Base-by-base conservation (phyloP, 225 moss, liverwort and hornwort genomes). In the Takakia lepidozioides region DNA sequence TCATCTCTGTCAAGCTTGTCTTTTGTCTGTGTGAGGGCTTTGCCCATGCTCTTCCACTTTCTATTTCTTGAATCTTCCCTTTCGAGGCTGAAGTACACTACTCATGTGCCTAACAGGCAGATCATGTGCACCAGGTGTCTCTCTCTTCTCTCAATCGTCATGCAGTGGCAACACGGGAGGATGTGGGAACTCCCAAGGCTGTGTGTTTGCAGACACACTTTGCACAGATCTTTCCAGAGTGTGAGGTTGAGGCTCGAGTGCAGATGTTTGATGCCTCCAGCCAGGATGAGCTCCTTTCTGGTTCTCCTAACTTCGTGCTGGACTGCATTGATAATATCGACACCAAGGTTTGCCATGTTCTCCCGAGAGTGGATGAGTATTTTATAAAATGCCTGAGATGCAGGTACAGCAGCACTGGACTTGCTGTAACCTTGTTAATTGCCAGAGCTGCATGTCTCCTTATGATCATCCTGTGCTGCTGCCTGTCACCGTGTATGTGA, bases 321-420 rank as follows among this genome's bases (percentile, higher is more conserved):
- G 98, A 98, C 65, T 98, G 98, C 59, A 98, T 98, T 43, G 98
- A 98, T 67, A 98, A 98, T 66, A 91, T 98, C 54, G 91, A 98
- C 32, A 91, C 91, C 22, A 98, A 98, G 91, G 95, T 98, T 43
- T 44, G 67, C 49, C 24, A 27, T 1, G 19, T 9, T 25, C 14
- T 2, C 3, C 2, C 21, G 14, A n/a, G n/a, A n/a, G n/a, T n/a
- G n/a, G n/a, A n/a, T n/a, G n/a, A n/a, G n/a, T n/a, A n/a, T n/a
- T n/a, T n/a, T n/a, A n/a, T n/a, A n/a, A n/a, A n/a, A n/a, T n/a
- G n/a, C n/a, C n/a, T n/a, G n/a, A n/a, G n/a, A n/a, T n/a, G n/a
- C n/a, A n/a, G n/a, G n/a, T n/a, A n/a, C n/a, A n/a, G n/a, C n/a
- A n/a, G n/a, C n/a, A n/a, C n/a, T n/a, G n/a, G n/a, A n/a, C n/a